Base-by-base conservation (phyloP, 1,139 yeast species). In the Sugiyamaella sp. region DNA sequence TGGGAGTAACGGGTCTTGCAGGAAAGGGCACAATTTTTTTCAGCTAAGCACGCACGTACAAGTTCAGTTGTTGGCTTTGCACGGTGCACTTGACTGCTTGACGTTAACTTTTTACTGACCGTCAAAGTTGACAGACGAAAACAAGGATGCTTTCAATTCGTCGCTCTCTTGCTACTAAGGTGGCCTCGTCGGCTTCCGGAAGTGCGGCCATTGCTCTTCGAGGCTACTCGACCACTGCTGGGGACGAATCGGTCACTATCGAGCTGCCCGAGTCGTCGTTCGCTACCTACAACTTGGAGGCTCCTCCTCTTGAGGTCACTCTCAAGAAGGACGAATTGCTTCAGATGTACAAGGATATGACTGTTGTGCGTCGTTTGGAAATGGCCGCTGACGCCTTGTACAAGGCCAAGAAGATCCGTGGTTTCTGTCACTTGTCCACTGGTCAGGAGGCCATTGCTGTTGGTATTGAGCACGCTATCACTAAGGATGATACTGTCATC, bases 371-470 rank as follows among this genome's bases (percentile, higher is more conserved):
- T 80, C 88, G 99, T 76, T 85, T 93, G 93, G 99, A 93, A 78
- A 91, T 93, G 97, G 96, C 97, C 37, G 84, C 98, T 56, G 99
- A 93, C 71, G 98, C 98, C 35, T 79, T 95, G 63, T 93, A 93
- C 81, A 93, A 93, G 80, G 97, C 98, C 69, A 93, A 93, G 80
- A 90, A 93, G 78, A 91, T 93, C 70, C 84, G 98, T 77, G 99
- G 99, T 64, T 93, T 93, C 85, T 90, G 99, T 77, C 99, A 93
- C 76, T 82, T 95, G 77, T 89, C 97, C n/a, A 91, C 89, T 60
- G 99, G 99, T 69, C 99, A 93, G 78, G 99, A 93, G 78, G 99
- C 99, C 59, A 82, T 93, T 74, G 97, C 99, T 58, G 97, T 91
- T 60, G 99, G 99, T 73, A 89, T 93, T 66, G 99, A 93, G 79